Evolutionary conservation across 805 yeast genomes (phyloP), one percentile per base, ranked within the genome.

Genomic region (Wickerhamia fluorescens): DNA sequence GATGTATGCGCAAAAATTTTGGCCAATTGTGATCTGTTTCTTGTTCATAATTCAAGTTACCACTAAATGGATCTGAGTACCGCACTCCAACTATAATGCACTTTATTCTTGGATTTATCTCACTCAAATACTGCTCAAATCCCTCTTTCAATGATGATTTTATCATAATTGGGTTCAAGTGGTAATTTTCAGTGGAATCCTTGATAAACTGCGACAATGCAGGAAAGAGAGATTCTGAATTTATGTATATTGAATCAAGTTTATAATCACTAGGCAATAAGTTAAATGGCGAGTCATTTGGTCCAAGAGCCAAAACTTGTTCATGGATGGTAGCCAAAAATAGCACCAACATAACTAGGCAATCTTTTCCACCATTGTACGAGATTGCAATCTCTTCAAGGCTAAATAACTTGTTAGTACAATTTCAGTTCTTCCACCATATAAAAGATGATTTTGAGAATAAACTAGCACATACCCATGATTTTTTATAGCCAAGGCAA

Each of bases 311-410:
- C 23, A 27, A 20, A 32, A 37, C 40, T 34, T 46, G 53, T 12
- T 45, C 40, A 38, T 59, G 58, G 12, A 62, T 31, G 55, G 59
- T 73, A 2, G 92, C 78, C 29, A 88, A 56, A 30, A 84, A 74
- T 4, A 92, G 47, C 10, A 86, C 61, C 31, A 92, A 66, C 80
- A 89, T 75, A 18, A 88, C 96, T 26, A 88, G 71, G 45, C 97
- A 92, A 57, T 92, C 98, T 49, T 92, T 92, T 2, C 98, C 98
- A 7, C 98, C 98, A 50, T 92, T 92, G 53, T 81, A 92, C 2
- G 95, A 82, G 9, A 92, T 65, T 0, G 96, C 80, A 3, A 83
- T 56, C 34, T 80, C 77, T 11, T 51, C 47, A n/a, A 62, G 41
- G 6, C 59, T 53, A 28, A 5, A 16, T 18, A 25, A n/a, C n/a